Base-by-base conservation (phyloP, 257 asterid species). In the Capsicum pubescens region DNA sequence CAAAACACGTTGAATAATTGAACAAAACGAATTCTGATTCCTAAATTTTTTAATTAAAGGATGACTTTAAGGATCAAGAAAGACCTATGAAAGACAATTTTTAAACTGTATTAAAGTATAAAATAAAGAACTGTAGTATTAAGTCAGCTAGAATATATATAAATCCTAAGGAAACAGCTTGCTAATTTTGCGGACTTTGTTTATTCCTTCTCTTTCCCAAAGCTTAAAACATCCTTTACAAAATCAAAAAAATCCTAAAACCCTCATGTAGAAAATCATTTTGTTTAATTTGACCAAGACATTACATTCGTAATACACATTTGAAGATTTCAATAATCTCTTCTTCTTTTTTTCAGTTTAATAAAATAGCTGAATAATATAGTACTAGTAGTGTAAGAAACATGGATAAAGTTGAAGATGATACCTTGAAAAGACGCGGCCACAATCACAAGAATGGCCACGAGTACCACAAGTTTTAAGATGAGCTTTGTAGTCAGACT, bases 361-460 rank as follows among this genome's bases (percentile, higher is more conserved):
- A 39, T 39, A 39, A 39, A 39, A 39, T 39, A 39, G 44, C 44
- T 39, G 44, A 39, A 39, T 3, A 39, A 3, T 3, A 39, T 4
- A 39, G 4, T 39, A 39, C 44, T 39, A 39, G 44, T 39, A 39
- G 44, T 39, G 4, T 3, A 39, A 39, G 44, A 39, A 74, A 69
- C 6, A 48, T 32, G n/a, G 56, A 54, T 26, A 15, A n/a, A 55
- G 21, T 32, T 42, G 56, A 56, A 26, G 21, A 21, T 0, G 5
- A 12, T 16, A 90, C 93, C 93, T 88, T 46, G 93, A 90, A 68
- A 90, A 90, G 36, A 90, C 93, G 13, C 91, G 91, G 50, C 93
- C 93, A 76, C 93, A 90, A 54, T 90, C 91, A 48, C 93, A 90
- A 68, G 90, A 89, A 87, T 90, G 93, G 13, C 93, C 91, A 36